A percentile compares a stretch with the other conserved stretches of the same genome.
These are phyloP conservation scores for Kwoniella newhampshirensis DNA, from an alignment of 768 basidiomycete genomes.

Conservation along the genomic window DNA sequence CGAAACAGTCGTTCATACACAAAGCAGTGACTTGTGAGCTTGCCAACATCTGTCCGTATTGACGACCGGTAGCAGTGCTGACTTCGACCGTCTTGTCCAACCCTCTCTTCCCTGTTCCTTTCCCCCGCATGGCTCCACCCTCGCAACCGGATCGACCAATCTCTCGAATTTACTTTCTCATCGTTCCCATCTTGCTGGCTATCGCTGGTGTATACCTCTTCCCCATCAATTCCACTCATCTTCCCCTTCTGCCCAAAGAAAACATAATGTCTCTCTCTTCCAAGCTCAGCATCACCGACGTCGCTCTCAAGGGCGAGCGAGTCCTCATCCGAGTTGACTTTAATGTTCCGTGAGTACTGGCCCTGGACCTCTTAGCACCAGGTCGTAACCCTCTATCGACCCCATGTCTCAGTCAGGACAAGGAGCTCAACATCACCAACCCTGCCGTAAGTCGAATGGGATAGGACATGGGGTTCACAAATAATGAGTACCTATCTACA, in stretches of 20 bases:
- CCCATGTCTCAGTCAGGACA: conserved; percentile 58
- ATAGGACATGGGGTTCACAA: background rate
- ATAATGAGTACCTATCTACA: conserved; percentile 51
- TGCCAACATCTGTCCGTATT: no score
- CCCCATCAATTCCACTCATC: background rate
- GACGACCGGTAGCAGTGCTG: background rate
- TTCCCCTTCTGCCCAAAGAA: conserved; percentile 1
- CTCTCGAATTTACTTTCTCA: background rate
- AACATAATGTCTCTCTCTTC: conserved; percentile 83
- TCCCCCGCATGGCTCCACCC: background rate
- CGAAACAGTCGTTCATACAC: background rate
- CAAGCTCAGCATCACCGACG: conserved; percentile 89
- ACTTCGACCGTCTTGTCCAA: background rate
- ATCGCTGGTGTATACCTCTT: conserved; percentile 7
- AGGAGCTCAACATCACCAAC: conserved; percentile 90
- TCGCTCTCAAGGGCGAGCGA: conserved; percentile 69
- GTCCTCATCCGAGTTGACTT: conserved; percentile 55
- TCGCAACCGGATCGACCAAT: background rate
- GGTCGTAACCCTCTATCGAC: background rate
- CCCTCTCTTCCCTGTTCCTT: background rate
- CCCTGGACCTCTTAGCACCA: background rate
- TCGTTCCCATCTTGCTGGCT: conserved; percentile 12
- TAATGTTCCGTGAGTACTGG: conserved; percentile 39
- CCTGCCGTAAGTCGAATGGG: conserved; percentile 69
- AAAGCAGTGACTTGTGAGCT: background rate